These are phyloP conservation scores for Ceratocystiopsis brevicomis DNA, from an alignment of 2,329 filamentous ascomycete species.

Conservation along the genomic window DNA sequence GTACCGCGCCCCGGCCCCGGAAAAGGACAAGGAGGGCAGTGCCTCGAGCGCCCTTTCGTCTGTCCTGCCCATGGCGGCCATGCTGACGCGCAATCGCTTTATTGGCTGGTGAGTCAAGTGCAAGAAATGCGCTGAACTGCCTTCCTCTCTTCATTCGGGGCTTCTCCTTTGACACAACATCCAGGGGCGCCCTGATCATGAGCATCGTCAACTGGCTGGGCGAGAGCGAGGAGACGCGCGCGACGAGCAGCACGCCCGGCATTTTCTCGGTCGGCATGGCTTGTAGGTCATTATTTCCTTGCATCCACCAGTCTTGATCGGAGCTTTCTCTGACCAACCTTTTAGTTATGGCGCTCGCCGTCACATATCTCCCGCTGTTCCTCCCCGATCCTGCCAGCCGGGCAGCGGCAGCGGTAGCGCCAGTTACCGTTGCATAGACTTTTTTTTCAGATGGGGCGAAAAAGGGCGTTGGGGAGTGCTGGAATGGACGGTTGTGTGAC, in stretches of 20 bases:
- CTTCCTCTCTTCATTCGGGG: too few relatives aligned
- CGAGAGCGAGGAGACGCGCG: constrained; percentile 49
- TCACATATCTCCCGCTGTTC: constrained; percentile 20
- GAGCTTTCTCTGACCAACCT: too few relatives aligned
- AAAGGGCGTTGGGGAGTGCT: too few relatives aligned
- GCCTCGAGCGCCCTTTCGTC: constrained; percentile 52
- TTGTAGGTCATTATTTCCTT: constrained; percentile 9
- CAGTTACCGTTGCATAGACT: constrained; percentile 10
- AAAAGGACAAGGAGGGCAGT: constrained; percentile 41
- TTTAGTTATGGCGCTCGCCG: constrained; percentile 18
- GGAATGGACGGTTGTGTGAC: too few relatives aligned
- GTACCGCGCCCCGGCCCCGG: constrained; percentile 57
- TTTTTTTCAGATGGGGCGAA: too few relatives aligned
- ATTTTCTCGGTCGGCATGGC: constrained; percentile 21
- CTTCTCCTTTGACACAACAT: background rate
- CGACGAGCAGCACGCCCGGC: constrained; percentile 44
- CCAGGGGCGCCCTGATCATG: constrained; percentile 54
- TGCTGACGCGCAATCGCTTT: constrained; percentile 81
- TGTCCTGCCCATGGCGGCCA: constrained; percentile 87
- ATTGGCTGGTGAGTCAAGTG: constrained; percentile 36
- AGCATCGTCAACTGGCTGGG: constrained; percentile 60
- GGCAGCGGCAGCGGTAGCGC: constrained; percentile 13
- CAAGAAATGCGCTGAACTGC: background rate
- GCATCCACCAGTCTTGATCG: background rate
- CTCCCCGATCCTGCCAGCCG: constrained; percentile 14